These are phyloP conservation scores for Apiospora koreana DNA, from an alignment of 2,329 filamentous ascomycete genomes.

Conservation along the genomic window DNA sequence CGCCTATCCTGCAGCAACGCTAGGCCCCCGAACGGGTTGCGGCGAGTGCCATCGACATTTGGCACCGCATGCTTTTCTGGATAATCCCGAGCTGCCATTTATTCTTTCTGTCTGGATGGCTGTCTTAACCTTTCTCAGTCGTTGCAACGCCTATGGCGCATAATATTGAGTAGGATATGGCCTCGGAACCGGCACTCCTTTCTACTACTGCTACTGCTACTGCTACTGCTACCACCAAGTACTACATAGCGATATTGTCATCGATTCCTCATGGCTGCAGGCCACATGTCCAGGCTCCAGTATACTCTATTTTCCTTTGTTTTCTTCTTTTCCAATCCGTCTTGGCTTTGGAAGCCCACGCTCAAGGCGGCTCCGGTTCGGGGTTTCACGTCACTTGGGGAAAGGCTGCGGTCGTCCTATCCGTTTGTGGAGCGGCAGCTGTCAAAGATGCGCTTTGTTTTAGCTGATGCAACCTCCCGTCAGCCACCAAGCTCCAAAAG, in stretches of 20 bases:
- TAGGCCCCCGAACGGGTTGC: neutral
- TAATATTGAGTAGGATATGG: neutral
- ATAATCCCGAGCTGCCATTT: neutral
- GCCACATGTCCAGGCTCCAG: neutral
- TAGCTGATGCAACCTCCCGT: constrained; percentile 9
- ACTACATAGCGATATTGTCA: neutral
- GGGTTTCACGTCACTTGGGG: neutral
- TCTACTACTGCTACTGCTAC: neutral
- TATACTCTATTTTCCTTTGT: neutral
- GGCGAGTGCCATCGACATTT: neutral
- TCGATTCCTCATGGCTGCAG: neutral
- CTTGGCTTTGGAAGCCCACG: neutral
- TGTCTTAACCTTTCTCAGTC: neutral
- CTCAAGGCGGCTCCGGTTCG: neutral
- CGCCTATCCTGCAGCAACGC: neutral
- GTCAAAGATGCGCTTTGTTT: constrained; percentile 4
- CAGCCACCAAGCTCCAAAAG: neutral
- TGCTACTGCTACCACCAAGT: too few relatives aligned
- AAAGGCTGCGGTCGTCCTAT: neutral
- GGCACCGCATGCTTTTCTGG: neutral
- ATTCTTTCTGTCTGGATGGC: neutral
- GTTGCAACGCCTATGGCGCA: neutral
- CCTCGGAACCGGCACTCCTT: neutral
- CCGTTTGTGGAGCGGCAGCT: constrained; percentile 1
- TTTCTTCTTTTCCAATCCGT: neutral